Conservation (phyloP, 148 eudicot species). For the Limonium bicolor region DNA sequence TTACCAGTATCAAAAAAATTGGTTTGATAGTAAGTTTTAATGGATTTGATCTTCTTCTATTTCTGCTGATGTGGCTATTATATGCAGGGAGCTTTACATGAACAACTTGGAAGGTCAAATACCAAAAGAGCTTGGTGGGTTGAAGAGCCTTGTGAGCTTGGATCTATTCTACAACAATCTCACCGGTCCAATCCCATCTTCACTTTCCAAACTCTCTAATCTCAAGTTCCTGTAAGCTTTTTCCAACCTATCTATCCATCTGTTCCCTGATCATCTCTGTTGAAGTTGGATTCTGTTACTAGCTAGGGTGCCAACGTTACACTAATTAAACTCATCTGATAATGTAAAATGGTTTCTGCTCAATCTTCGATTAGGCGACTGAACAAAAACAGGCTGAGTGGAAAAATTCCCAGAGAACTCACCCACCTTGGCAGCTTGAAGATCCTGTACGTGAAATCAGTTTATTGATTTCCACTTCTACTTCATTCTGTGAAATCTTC, state of each 20-base stretch:
- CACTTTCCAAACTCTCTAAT: conserved; percentile 47
- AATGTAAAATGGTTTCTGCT: too few species aligned
- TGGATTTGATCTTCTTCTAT: neutral
- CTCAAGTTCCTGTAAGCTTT: conserved; percentile 51
- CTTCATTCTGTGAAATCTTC: neutral
- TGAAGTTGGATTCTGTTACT: too few species aligned
- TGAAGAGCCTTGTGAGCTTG: conserved; percentile 65
- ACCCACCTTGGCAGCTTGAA: conserved; percentile 47
- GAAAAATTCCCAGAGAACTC: conserved; percentile 57
- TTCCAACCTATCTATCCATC: too few species aligned
- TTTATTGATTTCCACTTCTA: neutral
- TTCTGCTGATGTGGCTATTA: too few species aligned
- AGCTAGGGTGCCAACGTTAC: too few species aligned
- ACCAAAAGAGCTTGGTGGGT: conserved; percentile 48
- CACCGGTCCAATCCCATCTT: conserved; percentile 42
- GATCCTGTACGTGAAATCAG: conserved; percentile 25
- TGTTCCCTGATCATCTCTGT: too few species aligned
- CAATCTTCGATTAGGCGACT: conserved; percentile 52
- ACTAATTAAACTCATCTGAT: too few species aligned
- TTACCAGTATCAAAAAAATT: too few species aligned
- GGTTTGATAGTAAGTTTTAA: neutral
- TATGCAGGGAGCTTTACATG: conserved; percentile 65
- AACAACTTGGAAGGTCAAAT: conserved; percentile 56
- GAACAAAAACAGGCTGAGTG: conserved; percentile 41
- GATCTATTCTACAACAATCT: conserved; percentile 67